These are phyloP conservation scores for Chenopodium quinoa DNA, from an alignment of 148 eudicot genomes.

Conservation along the genomic window DNA sequence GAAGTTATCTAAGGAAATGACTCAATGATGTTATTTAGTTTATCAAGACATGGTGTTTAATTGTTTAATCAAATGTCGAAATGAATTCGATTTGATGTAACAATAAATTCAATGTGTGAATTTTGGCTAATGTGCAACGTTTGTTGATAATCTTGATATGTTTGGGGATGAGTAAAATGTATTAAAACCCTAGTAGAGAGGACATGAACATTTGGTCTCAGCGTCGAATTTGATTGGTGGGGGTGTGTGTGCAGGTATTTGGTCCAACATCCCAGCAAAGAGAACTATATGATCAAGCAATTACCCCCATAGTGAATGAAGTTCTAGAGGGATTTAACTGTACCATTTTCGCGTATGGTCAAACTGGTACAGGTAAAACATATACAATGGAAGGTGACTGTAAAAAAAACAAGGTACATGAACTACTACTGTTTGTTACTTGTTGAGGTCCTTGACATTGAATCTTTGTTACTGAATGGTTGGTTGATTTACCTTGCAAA, in stretches of 20 bases:
- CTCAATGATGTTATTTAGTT: too few species aligned
- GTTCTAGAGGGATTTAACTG: constrained; percentile 97
- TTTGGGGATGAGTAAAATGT: neutral
- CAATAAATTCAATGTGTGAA: neutral
- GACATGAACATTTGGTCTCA: neutral
- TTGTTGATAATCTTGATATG: neutral
- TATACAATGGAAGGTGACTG: constrained; percentile 99
- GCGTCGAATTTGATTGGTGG: neutral
- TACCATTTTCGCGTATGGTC: constrained; percentile 98
- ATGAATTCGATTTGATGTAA: neutral
- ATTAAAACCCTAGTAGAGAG: neutral
- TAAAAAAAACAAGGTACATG: constrained; percentile 72
- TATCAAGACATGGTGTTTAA: too few species aligned
- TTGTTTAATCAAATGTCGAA: too few species aligned
- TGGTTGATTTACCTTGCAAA: neutral
- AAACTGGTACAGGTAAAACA: constrained; percentile 98
- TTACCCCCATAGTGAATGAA: constrained; percentile 84
- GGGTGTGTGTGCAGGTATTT: constrained; percentile 59
- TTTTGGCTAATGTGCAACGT: neutral
- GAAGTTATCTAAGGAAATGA: too few species aligned
- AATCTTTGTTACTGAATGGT: neutral
- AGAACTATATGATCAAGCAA: constrained; percentile 91
- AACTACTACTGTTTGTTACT: neutral
- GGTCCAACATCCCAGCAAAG: constrained; percentile 83
- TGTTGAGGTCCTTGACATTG: neutral